phyloP scores from a whole-genome alignment of 805 yeast genomes.

The Kuraishia borneana region DNA sequence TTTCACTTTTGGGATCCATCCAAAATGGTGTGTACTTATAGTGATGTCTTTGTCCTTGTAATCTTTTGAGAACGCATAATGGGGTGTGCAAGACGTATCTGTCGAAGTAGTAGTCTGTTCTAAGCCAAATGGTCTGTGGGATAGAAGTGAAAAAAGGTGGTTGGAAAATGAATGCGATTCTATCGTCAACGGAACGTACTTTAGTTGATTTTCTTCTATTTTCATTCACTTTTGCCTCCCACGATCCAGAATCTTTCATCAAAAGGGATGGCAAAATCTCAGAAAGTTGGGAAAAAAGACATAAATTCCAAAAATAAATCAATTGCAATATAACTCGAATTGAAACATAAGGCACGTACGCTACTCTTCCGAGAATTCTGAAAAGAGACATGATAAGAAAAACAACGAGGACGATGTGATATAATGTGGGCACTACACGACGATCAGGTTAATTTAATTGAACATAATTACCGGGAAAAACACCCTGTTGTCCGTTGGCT shows the following conservation, averaged over 20 bases:
- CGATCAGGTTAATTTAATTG: conserved; percentile 47
- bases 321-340: conserved; percentile 12
- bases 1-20: not conserved
- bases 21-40: conserved; percentile 5
- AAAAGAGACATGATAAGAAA: not conserved
- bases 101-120: conserved; percentile 27
- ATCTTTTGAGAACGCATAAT: conserved; percentile 13
- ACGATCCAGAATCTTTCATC: too few species aligned
- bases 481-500: conserved; percentile 76
- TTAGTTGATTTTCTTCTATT: not conserved
- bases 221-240: too few species aligned
- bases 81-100: conserved; percentile 26
- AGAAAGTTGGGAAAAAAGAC: too few species aligned
- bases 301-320: conserved; percentile 7
- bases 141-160: not conserved
- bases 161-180: not conserved
- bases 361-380: not conserved
- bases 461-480: conserved; percentile 95
- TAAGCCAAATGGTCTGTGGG: conserved; percentile 12
- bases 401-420: not conserved
- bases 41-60: conserved; percentile 5
- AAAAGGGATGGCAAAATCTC: too few species aligned
- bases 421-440: too few species aligned
- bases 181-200: not conserved
- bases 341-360: conserved; percentile 10